Percentiles rank a stretch among this genome's conserved stretches.
Evolutionary conservation across 1,139 yeast genomes (phyloP).

Genomic region (Hansenula sp.): DNA sequence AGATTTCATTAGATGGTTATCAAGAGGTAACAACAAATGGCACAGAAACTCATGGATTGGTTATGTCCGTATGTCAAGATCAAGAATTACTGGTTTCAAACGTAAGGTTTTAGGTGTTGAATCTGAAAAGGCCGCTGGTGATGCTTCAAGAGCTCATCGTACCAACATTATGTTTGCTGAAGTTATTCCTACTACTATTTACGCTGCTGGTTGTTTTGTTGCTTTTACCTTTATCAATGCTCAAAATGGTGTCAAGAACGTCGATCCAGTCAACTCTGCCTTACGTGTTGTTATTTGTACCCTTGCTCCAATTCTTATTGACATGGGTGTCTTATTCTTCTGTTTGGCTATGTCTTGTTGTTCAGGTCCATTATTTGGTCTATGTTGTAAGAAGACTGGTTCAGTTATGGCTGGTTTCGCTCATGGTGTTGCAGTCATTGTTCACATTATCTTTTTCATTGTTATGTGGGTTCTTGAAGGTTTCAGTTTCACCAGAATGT

Average conservation of each 20-base stretch:
- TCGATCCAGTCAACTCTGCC: slow-evolving; percentile 66
- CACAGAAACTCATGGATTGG: slow-evolving; percentile 99
- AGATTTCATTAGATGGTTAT: slow-evolving; percentile 96
- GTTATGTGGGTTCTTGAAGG: slow-evolving; percentile 98
- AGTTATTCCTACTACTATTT: slow-evolving; percentile 75
- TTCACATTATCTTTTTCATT: slow-evolving; percentile 82
- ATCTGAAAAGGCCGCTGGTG: slow-evolving; percentile 94
- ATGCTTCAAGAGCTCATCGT: slow-evolving; percentile 91
- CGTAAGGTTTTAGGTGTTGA: slow-evolving; percentile 82
- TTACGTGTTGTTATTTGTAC: slow-evolving; percentile 86
- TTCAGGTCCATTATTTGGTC: slow-evolving; percentile 91
- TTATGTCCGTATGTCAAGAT: slow-evolving; percentile 90
- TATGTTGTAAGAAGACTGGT: slow-evolving; percentile 98
- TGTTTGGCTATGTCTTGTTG: slow-evolving; percentile 87
- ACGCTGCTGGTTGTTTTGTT: slow-evolving; percentile 87
- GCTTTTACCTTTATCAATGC: slow-evolving; percentile 94
- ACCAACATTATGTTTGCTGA: slow-evolving; percentile 84
- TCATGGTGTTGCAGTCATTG: slow-evolving; percentile 87
- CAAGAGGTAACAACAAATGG: slow-evolving; percentile 98
- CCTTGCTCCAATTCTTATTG: slow-evolving; percentile 86
- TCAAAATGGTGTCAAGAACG: slow-evolving; percentile 84
- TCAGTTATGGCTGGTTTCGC: slow-evolving; percentile 96
- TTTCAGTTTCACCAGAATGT: slow-evolving; percentile 82
- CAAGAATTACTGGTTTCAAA: slow-evolving; percentile 98
- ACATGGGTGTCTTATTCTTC: slow-evolving; percentile 77